Conservation (phyloP, 805 yeast species). For the Yarrowia sp. region DNA sequence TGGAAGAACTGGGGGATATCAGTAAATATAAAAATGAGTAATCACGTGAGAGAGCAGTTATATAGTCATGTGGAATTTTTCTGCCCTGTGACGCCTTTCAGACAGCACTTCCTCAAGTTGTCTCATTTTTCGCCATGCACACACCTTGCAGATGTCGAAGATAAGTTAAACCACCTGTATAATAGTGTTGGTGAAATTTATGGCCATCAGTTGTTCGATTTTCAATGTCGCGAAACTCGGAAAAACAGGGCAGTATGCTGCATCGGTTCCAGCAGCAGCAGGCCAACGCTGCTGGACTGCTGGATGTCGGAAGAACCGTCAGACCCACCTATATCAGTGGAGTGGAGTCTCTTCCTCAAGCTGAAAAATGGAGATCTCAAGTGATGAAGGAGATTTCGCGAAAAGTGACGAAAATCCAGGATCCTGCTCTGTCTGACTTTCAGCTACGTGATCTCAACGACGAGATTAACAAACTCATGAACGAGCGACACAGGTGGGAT, state of each 20-base stretch:
- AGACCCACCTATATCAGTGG: constrained; percentile 67
- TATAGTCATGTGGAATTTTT: no score
- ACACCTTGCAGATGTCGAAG: background rate
- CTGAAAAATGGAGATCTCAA: constrained; percentile 72
- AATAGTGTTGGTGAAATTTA: background rate
- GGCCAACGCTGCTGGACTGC: constrained; percentile 64
- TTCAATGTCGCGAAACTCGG: constrained; percentile 75
- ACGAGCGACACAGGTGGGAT: constrained; percentile 82
- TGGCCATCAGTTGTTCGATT: background rate
- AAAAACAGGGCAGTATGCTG: constrained; percentile 75
- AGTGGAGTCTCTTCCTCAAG: constrained; percentile 64
- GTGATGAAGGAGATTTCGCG: constrained; percentile 68
- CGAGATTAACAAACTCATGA: constrained; percentile 66
- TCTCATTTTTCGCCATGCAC: background rate
- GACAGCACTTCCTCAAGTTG: background rate
- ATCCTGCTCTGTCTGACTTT: constrained; percentile 61
- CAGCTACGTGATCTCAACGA: constrained; percentile 79
- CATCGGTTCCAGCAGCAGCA: constrained; percentile 69
- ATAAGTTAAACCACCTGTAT: no score
- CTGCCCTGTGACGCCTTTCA: background rate
- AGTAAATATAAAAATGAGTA: no score
- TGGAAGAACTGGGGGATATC: no score
- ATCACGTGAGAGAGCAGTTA: no score
- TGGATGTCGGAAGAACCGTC: constrained; percentile 60
- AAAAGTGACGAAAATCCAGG: constrained; percentile 68